Percentiles rank a stretch among this genome's conserved stretches.
These are phyloP conservation scores for Podila minutissima DNA, from an alignment of 192 early-diverging fungal species.

Conservation along the genomic window DNA sequence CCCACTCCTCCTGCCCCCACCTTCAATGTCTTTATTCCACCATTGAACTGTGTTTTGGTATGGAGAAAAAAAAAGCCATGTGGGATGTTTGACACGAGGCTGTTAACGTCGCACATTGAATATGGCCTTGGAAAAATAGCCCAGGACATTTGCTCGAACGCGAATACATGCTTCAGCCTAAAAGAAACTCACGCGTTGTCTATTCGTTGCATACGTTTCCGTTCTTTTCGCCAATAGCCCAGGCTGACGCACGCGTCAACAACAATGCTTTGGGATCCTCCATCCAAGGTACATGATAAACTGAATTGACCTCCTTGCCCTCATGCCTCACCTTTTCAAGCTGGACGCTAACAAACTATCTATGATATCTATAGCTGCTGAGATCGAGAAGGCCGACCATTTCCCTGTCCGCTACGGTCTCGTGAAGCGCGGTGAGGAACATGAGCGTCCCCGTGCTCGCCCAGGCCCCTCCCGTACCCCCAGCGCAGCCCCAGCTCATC, in stretches of 20 bases:
- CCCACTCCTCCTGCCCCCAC: no score
- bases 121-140: no score
- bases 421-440: neutral
- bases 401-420: neutral
- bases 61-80: no score
- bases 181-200: neutral
- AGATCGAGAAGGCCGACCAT: neutral
- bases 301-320: neutral
- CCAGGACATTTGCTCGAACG: no score
- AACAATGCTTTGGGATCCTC: neutral
- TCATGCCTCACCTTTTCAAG: neutral
- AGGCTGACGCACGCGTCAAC: neutral
- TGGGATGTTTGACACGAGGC: no score
- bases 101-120: no score
- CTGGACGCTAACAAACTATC: neutral
- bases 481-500: neutral
- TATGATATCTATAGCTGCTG: neutral
- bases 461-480: slow-evolving; percentile 23
- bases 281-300: neutral
- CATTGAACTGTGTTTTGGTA: no score
- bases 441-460: slow-evolving; percentile 27
- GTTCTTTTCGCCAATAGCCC: neutral
- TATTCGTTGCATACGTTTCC: neutral
- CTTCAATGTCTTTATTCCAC: no score
- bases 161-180: neutral